These are phyloP conservation scores for Articulospora tetracladia DNA, from an alignment of 495 filamentous ascomycete genomes.

Conservation along the genomic window DNA sequence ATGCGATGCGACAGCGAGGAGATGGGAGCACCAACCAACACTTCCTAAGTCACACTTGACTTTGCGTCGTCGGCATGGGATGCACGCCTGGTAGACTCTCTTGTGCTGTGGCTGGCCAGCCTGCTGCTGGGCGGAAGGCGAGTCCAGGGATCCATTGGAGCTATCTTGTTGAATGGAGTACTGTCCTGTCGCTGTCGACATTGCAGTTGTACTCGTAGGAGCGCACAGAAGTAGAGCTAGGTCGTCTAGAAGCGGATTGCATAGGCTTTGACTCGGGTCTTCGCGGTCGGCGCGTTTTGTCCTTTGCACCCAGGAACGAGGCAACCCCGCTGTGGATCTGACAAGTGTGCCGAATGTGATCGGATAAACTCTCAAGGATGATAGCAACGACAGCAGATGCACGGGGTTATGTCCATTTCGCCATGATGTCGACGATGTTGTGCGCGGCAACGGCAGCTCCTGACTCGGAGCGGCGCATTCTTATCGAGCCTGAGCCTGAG, in stretches of 20 bases:
- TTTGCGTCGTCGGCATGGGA: slow-evolving; percentile 86
- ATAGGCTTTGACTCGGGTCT: slow-evolving; percentile 21
- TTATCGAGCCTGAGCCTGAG: too few species aligned
- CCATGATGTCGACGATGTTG: too few species aligned
- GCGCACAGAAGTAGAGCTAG: background rate
- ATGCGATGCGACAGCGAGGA: background rate
- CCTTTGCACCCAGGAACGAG: background rate
- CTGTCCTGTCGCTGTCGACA: slow-evolving; percentile 19
- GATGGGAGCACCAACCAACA: slow-evolving; percentile 39
- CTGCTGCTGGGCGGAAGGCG: slow-evolving; percentile 9
- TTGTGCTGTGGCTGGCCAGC: slow-evolving; percentile 50
- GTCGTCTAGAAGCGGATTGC: slow-evolving; percentile 6
- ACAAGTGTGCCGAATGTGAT: background rate
- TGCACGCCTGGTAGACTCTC: slow-evolving; percentile 81
- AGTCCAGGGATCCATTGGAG: slow-evolving; percentile 14
- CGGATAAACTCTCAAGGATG: background rate
- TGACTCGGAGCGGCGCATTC: background rate
- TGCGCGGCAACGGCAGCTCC: background rate
- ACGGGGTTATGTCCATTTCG: too few species aligned
- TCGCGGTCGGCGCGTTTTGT: slow-evolving; percentile 4
- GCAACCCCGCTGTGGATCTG: background rate
- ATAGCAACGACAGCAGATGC: background rate
- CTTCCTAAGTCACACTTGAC: slow-evolving; percentile 92
- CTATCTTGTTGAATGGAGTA: slow-evolving; percentile 15
- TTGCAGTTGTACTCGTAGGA: slow-evolving; percentile 1